Base-by-base conservation (phyloP, 2,329 filamentous ascomycete species). In the Fusarium algeriense region DNA sequence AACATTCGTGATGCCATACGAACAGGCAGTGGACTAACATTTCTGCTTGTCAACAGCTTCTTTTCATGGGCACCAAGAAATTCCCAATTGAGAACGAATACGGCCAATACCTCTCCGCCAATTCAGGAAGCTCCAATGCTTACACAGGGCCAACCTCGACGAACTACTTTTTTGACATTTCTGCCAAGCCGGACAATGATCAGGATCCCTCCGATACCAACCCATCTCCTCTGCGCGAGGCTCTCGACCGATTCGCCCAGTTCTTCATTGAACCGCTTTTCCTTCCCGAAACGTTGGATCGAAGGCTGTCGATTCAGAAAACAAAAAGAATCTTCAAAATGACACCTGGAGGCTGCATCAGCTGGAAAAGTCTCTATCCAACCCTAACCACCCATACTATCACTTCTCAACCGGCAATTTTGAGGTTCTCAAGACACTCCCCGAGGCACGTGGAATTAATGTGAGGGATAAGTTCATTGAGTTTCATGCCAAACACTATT, bases 51-150 rank as follows among this genome's bases (percentile, higher is more conserved):
- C 14, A 37, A 35, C 56, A 91, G 87, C 84, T 98, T 71, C 85
- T 99, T 28, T 99, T 99, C 84, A 98, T 99, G 96, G 96, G 96
- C 53, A 99, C 96, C 11, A 92, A 97, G 81, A 99, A 98, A 89
- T 99, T 96, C 78, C 96, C 96, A 1, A 89, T 91, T 79, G 95
- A 98, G 83, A 98, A 99, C 81, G 95, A 93, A 72, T 99, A 99
- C 85, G 94, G 93, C 77, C 92, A 95, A 79, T 99, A 97, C 80
- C 89, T 99, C 58, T 93, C 94, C 55, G 88, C 93, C 65, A 92
- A 98, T 80, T 97, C 94, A 13, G 96, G 96, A 60, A 90, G 92
- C 78, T 97, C 95, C 32, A 99, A 99, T 80, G 96, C 96, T 60
- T 98, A 97, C 81, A 99, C 96, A 3, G 94, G 92, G 19, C 87